phyloP scores from a whole-genome alignment of 208 protist genomes.

The Trypanosomatidae sp. region DNA sequence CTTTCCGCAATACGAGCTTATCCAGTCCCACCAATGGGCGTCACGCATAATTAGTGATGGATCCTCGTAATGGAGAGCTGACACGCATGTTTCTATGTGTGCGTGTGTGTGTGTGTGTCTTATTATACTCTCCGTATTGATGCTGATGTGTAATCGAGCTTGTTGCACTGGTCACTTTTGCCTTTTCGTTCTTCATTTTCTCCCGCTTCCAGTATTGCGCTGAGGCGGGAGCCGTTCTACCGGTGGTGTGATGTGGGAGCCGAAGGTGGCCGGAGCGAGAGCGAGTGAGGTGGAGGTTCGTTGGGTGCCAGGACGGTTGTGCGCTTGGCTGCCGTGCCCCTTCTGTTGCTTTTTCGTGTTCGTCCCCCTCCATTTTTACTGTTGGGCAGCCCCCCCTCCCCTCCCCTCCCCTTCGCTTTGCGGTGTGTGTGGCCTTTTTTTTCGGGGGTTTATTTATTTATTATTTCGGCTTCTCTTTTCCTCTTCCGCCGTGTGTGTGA shows the following conservation, averaged over 20 bases:
- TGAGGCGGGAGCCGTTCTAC: not conserved
- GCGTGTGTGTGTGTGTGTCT: not conserved
- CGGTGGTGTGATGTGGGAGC: not conserved
- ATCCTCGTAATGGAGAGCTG: not conserved
- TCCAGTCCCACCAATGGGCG: conserved; percentile 22
- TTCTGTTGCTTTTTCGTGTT: not conserved
- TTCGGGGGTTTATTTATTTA: no score
- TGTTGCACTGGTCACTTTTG: not conserved
- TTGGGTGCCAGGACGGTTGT: not conserved
- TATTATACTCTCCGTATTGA: not conserved
- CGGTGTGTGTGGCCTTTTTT: no score
- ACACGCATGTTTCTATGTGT: not conserved
- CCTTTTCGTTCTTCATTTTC: not conserved
- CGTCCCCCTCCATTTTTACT: no score
- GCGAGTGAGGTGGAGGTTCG: not conserved
- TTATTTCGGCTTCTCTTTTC: no score
- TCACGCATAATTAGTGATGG: conserved; percentile 6
- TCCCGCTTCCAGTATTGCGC: not conserved
- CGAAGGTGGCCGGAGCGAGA: not conserved
- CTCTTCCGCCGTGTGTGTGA: not conserved
- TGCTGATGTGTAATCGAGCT: not conserved
- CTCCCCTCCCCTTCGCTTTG: no score
- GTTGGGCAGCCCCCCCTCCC: no score
- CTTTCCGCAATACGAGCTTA: conserved; percentile 67
- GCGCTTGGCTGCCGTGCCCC: not conserved